Percentiles rank a stretch among this genome's conserved stretches.
phyloP scores from a whole-genome alignment of 306 rosid species.

The Calophaca sinica region DNA sequence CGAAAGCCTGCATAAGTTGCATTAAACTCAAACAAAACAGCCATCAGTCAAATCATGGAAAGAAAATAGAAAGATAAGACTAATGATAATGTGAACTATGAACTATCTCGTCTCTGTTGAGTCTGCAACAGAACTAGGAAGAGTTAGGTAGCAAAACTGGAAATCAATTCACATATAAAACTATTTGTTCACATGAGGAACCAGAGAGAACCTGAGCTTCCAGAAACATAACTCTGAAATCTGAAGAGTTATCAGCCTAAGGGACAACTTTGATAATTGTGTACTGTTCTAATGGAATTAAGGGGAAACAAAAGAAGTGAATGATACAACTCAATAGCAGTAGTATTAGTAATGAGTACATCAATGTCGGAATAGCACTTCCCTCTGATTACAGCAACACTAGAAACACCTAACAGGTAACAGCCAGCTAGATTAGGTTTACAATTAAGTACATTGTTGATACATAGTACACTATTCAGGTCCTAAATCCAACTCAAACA shows the following conservation, averaged over 20 bases:
- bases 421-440: constrained; percentile 32
- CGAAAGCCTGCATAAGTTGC: constrained; percentile 65
- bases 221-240: constrained; percentile 26
- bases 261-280: neutral
- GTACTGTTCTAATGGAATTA: constrained; percentile 23
- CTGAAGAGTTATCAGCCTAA: constrained; percentile 21
- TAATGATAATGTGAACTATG: constrained; percentile 26
- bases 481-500: constrained; percentile 43
- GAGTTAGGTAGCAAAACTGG: constrained; percentile 36
- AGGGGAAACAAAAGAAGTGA: constrained; percentile 36
- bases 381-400: constrained; percentile 35
- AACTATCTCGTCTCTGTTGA: constrained; percentile 37
- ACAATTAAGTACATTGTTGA: constrained; percentile 40
- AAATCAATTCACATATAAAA: constrained; percentile 12
- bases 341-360: constrained; percentile 24
- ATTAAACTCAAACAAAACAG: constrained; percentile 47
- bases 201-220: constrained; percentile 23
- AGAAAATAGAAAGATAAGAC: constrained; percentile 34
- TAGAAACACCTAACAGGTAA: constrained; percentile 36
- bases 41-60: constrained; percentile 37
- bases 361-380: constrained; percentile 3
- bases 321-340: constrained; percentile 36
- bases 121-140: constrained; percentile 54
- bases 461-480: constrained; percentile 36
- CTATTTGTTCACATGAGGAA: constrained; percentile 32